Base-by-base conservation (phyloP, 345 rosid genomes). In the Citrus mangshanensis region DNA sequence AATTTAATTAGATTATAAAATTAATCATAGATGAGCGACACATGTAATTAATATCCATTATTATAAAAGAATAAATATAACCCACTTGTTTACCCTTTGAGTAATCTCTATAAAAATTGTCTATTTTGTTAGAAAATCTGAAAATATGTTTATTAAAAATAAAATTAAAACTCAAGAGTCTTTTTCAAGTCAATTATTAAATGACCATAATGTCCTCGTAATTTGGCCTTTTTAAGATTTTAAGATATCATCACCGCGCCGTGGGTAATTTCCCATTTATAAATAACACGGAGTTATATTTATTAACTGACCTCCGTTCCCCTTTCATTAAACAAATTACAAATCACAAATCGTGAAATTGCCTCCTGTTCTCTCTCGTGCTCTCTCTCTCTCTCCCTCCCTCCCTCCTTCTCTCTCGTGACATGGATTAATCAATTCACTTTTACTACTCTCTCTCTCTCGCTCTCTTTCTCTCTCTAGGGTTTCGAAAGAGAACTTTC, bases 391-490 rank as follows among this genome's bases (percentile, higher is more conserved):
- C 32, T 51, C 25, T 7, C 30, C 0, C 42, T 1, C 42, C 0
- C 38, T 6, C 38, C 25, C 66, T 65, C 4, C 4, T 75, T 18
- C 38, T 42, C 78, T 64, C 46, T 40, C 46, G 1, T 6, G 77
- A 35, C 56, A 73, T 73, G 74, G 60, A 73, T 77, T 69, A 49
- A 37, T 40, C 63, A 35, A 60, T 66, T 32, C 35, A 42, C 18
- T 60, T 77, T 38, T n/a, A 51, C 24, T 30, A 8, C 66, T 1
- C 6, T 46, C 25, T 8, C 22, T 12, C 75, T 54, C 78, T 28
- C 28, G 19, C 72, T 63, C 4, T 73, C 59, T 3, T 6, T 49
- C 67, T 76, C 69, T 46, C 75, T 78, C 80, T 70, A 82, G 80
- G 77, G 82, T 78, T 78, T 78, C 82, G 77, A 56, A 32, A 66